phyloP scores from a whole-genome alignment of 257 asterid species.

The Cordia subcordata region DNA sequence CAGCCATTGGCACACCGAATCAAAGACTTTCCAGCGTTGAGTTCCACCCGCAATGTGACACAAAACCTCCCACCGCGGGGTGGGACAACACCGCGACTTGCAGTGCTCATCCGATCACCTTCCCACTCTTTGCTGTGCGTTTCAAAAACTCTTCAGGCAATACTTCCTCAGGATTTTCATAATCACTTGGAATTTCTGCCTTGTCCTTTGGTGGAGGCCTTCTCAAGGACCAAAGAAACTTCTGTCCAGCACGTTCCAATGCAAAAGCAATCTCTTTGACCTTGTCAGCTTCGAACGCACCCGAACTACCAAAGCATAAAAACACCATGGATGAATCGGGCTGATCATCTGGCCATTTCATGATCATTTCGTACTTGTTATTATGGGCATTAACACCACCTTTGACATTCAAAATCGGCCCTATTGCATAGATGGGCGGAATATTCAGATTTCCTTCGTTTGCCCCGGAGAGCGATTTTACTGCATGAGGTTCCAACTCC shows the following conservation, averaged over 20 bases:
- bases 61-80: constrained; percentile 30
- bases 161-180: constrained; percentile 15
- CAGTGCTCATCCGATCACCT: constrained; percentile 33
- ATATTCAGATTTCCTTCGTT: too few relatives aligned
- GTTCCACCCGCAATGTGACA: constrained; percentile 38
- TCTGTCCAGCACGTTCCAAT: constrained; percentile 2
- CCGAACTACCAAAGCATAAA: not conserved
- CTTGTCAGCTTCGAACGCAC: too few relatives aligned
- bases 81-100: constrained; percentile 25
- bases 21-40: too few relatives aligned
- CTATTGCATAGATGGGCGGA: constrained; percentile 30
- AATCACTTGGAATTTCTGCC: constrained; percentile 1
- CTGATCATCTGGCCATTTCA: too few relatives aligned
- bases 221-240: constrained; percentile 12
- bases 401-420: constrained; percentile 22
- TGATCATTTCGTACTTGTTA: not conserved
- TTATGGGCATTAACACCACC: not conserved
- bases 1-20: constrained; percentile 23
- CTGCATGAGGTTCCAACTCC: too few relatives aligned
- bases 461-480: constrained; percentile 16
- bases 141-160: constrained; percentile 30
- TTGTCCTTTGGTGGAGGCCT: constrained; percentile 5
- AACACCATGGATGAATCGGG: too few relatives aligned
- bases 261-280: constrained; percentile 10
- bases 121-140: constrained; percentile 20